phyloP scores from a whole-genome alignment of 1,284 basidiomycete genomes.

The Rhodotorula sp. region DNA sequence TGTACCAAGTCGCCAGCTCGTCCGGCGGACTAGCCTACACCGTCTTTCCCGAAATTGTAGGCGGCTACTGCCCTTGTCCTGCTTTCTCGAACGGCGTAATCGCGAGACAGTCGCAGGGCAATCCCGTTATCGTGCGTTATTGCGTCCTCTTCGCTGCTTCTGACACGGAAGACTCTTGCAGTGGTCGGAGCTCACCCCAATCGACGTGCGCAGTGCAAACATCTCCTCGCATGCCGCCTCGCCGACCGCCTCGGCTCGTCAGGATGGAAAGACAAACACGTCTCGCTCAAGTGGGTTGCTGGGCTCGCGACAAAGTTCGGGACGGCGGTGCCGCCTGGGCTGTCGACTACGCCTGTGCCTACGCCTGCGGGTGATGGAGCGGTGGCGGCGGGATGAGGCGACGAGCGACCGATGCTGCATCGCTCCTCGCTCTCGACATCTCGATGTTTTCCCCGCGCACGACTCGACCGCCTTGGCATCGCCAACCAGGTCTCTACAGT shows the following conservation, averaged over 20 bases:
- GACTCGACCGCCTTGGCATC: too few relatives aligned
- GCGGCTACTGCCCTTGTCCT: slow-evolving; percentile 35
- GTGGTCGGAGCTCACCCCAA: too few relatives aligned
- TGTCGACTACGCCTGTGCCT: too few relatives aligned
- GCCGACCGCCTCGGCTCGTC: slow-evolving; percentile 4
- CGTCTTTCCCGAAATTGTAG: not conserved
- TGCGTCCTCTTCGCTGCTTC: not conserved
- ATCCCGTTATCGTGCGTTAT: slow-evolving; percentile 13
- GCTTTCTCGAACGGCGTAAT: slow-evolving; percentile 21
- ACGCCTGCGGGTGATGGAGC: too few relatives aligned
- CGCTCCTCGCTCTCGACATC: too few relatives aligned
- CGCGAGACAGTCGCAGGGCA: not conserved
- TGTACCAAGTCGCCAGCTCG: slow-evolving; percentile 34
- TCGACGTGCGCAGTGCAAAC: slow-evolving; percentile 29
- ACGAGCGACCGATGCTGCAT: too few relatives aligned
- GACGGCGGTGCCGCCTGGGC: slow-evolving; percentile 3
- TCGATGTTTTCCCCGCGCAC: too few relatives aligned
- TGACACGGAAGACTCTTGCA: too few relatives aligned
- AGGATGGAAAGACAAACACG: slow-evolving; percentile 21
- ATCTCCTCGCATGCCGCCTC: slow-evolving; percentile 30
- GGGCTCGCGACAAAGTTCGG: slow-evolving; percentile 19
- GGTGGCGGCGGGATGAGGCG: too few relatives aligned
- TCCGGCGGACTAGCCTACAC: slow-evolving; percentile 11
- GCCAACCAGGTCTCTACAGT: too few relatives aligned
- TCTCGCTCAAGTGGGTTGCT: slow-evolving; percentile 28